Percentiles rank a stretch among this genome's conserved stretches.
phyloP scores from a whole-genome alignment of 2,329 filamentous ascomycete genomes.

The Tetracladium maxilliforme region DNA sequence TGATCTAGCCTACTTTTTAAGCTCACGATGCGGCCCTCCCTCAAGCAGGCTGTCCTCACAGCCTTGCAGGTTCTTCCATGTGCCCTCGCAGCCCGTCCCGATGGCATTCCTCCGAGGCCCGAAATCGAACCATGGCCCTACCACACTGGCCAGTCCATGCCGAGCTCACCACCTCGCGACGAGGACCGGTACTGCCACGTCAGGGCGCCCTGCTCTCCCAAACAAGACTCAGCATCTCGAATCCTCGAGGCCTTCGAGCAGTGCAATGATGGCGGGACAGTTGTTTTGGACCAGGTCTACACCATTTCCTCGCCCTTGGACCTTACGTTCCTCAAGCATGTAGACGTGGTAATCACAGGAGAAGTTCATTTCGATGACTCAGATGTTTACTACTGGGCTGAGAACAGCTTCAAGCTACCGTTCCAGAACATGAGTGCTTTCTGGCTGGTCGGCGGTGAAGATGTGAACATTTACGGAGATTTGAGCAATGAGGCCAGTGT shows the following conservation, averaged over 20 bases:
- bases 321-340: slow-evolving; percentile 44
- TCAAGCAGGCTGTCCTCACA: too few species aligned
- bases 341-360: slow-evolving; percentile 50
- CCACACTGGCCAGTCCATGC: too few species aligned
- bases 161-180: too few species aligned
- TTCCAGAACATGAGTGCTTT: slow-evolving; percentile 56
- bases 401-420: slow-evolving; percentile 43
- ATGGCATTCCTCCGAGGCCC: too few species aligned
- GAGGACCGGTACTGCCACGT: too few species aligned
- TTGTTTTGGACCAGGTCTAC: slow-evolving; percentile 50
- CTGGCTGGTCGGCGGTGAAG: slow-evolving; percentile 50
- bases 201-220: too few species aligned
- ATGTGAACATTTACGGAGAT: slow-evolving; percentile 54
- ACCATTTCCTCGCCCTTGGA: slow-evolving; percentile 49
- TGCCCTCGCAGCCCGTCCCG: too few species aligned
- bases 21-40: too few species aligned
- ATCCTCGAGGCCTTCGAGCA: slow-evolving; percentile 32
- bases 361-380: slow-evolving; percentile 46
- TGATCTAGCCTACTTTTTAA: too few species aligned
- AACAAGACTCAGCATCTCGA: too few species aligned
- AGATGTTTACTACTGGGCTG: slow-evolving; percentile 57
- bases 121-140: too few species aligned
- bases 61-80: too few species aligned
- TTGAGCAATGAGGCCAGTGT: slow-evolving; percentile 39
- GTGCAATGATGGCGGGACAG: slow-evolving; percentile 30